These are phyloP conservation scores for Tolypocladium pustulatum DNA, from an alignment of 2,329 filamentous ascomycete genomes.

Conservation along the genomic window DNA sequence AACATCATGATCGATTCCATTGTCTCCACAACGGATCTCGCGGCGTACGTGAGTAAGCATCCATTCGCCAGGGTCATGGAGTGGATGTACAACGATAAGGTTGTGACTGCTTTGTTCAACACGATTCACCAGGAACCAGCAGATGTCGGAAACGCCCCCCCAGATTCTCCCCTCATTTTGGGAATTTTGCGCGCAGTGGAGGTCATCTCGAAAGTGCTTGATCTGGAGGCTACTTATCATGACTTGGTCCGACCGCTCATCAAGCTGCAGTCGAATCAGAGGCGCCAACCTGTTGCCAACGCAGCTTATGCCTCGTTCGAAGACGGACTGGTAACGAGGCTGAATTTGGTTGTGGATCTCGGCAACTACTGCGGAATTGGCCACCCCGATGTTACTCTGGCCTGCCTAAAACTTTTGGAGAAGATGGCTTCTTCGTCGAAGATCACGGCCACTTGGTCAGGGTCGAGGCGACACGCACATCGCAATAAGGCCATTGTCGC, in stretches of 20 bases:
- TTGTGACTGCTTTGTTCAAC: conserved; percentile 68
- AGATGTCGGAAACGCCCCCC: conserved; percentile 60
- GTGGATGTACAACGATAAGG: conserved; percentile 92
- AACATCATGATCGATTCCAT: conserved; percentile 64
- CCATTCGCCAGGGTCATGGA: conserved; percentile 94
- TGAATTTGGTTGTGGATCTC: conserved; percentile 70
- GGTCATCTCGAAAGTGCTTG: conserved; percentile 72
- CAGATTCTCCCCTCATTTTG: conserved; percentile 72
- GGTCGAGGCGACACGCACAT: conserved; percentile 49
- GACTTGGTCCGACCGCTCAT: conserved; percentile 77
- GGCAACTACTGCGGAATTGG: conserved; percentile 80
- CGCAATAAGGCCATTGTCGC: conserved; percentile 81
- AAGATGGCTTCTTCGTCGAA: conserved; percentile 78
- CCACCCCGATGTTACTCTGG: conserved; percentile 69
- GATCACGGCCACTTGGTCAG: conserved; percentile 59
- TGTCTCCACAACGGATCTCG: conserved; percentile 64
- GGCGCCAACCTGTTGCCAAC: conserved; percentile 49
- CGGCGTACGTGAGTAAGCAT: conserved; percentile 75
- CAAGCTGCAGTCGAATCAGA: conserved; percentile 51
- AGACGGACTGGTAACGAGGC: conserved; percentile 74
- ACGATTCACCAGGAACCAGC: conserved; percentile 66
- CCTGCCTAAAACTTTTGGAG: conserved; percentile 72
- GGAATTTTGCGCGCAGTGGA: conserved; percentile 73
- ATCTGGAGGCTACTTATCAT: conserved; percentile 83
- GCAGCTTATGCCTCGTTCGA: conserved; percentile 81